Evolutionary conservation across 2,329 filamentous ascomycete species (phyloP).

Genomic region (Fusarium mexicanum): DNA sequence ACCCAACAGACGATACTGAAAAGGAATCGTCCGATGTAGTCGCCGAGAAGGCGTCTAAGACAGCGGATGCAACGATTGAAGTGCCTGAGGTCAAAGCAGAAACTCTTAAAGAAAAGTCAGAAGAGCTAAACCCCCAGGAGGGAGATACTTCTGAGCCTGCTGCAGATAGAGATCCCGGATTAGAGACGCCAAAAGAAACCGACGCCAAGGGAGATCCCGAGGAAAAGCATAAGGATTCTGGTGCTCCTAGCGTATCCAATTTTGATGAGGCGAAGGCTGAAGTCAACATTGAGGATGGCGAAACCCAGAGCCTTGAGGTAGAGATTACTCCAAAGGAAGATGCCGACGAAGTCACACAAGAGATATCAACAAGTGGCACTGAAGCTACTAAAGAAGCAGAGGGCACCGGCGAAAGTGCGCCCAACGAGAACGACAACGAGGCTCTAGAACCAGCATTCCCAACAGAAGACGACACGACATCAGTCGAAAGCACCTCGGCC

Average conservation of each 20-base stretch:
- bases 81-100: not conserved
- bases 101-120: not conserved
- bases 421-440: not conserved
- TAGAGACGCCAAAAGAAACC: conserved; percentile 5
- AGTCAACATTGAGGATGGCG: conserved; percentile 3
- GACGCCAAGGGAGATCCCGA: not conserved
- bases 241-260: not conserved
- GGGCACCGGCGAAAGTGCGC: not conserved
- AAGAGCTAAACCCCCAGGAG: not conserved
- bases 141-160: not conserved
- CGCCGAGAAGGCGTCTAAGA: not conserved
- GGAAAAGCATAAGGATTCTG: conserved; percentile 1
- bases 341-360: conserved; percentile 1
- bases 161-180: conserved; percentile 2
- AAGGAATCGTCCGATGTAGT: not conserved
- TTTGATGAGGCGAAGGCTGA: conserved; percentile 10
- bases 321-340: conserved; percentile 6
- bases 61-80: not conserved
- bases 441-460: not conserved
- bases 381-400: conserved; percentile 14
- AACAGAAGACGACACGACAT: conserved; percentile 3
- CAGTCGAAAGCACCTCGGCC: conserved; percentile 1
- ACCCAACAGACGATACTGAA: not conserved
- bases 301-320: not conserved
- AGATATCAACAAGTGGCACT: not conserved